These are phyloP conservation scores for Rhinocladiella similis DNA, from an alignment of 2,329 filamentous ascomycete genomes.

Conservation along the genomic window DNA sequence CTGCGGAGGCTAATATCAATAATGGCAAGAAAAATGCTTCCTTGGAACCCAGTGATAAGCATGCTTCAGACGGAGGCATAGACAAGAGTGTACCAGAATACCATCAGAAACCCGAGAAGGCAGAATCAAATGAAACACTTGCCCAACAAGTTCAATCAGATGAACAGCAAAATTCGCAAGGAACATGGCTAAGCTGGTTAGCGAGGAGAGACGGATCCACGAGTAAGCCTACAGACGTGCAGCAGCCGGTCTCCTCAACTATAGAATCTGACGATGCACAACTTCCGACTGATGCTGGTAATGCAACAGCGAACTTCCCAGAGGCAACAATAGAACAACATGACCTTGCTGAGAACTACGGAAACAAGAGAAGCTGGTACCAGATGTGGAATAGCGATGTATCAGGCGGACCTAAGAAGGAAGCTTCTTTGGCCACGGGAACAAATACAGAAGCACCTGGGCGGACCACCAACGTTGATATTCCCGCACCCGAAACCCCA, in stretches of 20 bases:
- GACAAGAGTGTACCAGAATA: neutral
- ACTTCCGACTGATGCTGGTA: neutral
- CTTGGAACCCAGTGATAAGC: slow-evolving; percentile 16
- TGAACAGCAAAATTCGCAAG: slow-evolving; percentile 6
- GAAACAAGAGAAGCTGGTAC: slow-evolving; percentile 44
- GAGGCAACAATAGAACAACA: slow-evolving; percentile 24
- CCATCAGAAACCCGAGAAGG: slow-evolving; percentile 11
- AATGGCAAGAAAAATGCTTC: slow-evolving; percentile 29
- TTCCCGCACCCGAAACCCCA: slow-evolving; percentile 21
- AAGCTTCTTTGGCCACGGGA: neutral
- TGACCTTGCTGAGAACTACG: slow-evolving; percentile 5
- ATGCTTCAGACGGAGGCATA: neutral
- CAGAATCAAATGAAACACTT: neutral
- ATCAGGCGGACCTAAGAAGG: slow-evolving; percentile 2
- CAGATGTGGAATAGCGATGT: slow-evolving; percentile 43
- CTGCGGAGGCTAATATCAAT: slow-evolving; percentile 27
- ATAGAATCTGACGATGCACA: neutral
- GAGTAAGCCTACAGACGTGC: slow-evolving; percentile 1
- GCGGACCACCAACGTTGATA: slow-evolving; percentile 15
- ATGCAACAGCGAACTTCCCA: slow-evolving; percentile 11
- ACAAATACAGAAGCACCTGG: slow-evolving; percentile 5
- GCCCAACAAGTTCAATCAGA: neutral
- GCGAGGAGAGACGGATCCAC: slow-evolving; percentile 31
- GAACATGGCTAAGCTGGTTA: slow-evolving; percentile 42
- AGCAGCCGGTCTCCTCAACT: neutral